phyloP scores from a whole-genome alignment of 768 basidiomycete genomes.

The Phaffia australis region DNA sequence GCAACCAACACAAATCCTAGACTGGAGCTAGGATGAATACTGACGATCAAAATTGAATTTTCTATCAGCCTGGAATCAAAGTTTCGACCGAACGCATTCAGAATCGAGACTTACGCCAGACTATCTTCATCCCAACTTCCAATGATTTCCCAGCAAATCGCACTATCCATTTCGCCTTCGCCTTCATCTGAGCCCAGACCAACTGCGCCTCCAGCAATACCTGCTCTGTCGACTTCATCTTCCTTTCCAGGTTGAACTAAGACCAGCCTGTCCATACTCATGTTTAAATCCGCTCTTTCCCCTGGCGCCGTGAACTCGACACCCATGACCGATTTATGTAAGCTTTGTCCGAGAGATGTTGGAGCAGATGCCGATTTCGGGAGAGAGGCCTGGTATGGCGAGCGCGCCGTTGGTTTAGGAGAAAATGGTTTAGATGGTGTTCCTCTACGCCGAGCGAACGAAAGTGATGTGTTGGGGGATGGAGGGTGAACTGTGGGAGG shows the following conservation, averaged over 20 bases:
- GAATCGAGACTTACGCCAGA: not conserved
- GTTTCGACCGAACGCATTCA: not conserved
- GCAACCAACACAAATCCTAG: too few relatives aligned
- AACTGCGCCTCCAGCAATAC: not conserved
- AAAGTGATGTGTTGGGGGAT: not conserved
- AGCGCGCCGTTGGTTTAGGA: too few relatives aligned
- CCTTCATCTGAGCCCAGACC: not conserved
- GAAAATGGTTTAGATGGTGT: too few relatives aligned
- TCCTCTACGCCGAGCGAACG: too few relatives aligned
- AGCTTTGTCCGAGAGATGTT: not conserved
- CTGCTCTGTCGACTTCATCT: not conserved
- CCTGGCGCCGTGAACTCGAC: not conserved
- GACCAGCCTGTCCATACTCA: constrained; percentile 23
- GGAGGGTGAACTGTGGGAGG: not conserved
- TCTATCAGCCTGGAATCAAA: not conserved
- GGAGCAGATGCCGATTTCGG: not conserved
- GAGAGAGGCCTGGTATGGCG: too few relatives aligned
- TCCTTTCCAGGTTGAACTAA: constrained; percentile 1
- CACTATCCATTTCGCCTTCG: not conserved
- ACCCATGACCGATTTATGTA: not conserved
- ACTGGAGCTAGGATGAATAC: too few relatives aligned
- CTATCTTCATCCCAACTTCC: not conserved
- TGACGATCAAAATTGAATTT: too few relatives aligned
- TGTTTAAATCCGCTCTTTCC: constrained; percentile 16
- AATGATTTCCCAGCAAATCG: not conserved